phyloP scores from a whole-genome alignment of 768 basidiomycete species.

The Lepiota venenata region DNA sequence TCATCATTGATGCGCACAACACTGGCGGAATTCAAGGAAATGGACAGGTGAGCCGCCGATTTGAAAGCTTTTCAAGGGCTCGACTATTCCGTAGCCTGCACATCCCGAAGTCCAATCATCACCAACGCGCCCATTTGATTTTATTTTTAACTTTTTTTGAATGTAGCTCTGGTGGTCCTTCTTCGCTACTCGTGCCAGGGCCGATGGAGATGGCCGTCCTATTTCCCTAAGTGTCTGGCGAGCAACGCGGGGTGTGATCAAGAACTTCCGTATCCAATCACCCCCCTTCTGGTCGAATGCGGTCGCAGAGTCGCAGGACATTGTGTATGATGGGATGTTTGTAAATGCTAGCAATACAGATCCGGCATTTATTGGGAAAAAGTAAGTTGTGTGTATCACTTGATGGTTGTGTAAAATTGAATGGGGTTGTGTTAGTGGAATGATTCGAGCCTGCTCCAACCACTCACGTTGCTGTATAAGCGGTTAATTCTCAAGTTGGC shows the following conservation, averaged over 20 bases:
- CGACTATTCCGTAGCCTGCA: too few relatives aligned
- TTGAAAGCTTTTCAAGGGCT: neutral
- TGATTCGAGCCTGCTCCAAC: too few relatives aligned
- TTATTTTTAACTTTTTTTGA: neutral
- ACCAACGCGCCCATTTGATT: too few relatives aligned
- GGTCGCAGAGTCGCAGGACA: conserved; percentile 42
- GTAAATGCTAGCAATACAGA: conserved; percentile 57
- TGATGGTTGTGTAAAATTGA: neutral
- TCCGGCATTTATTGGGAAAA: conserved; percentile 43
- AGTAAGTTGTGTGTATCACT: conserved; percentile 31
- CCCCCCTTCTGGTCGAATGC: conserved; percentile 63
- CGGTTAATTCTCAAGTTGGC: too few relatives aligned
- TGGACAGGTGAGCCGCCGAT: conserved; percentile 38
- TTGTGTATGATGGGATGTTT: conserved; percentile 55
- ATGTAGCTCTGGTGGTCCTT: conserved; percentile 55
- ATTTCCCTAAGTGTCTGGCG: conserved; percentile 50
- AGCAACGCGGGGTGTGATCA: conserved; percentile 37
- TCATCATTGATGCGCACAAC: conserved; percentile 52
- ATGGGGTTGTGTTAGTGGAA: conserved; percentile 23
- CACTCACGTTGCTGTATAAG: too few relatives aligned
- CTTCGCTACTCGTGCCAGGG: conserved; percentile 42
- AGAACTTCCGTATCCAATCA: conserved; percentile 47
- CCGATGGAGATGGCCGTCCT: conserved; percentile 56
- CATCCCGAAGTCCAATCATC: too few relatives aligned
- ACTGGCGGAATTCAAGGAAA: conserved; percentile 58